Percentiles rank a stretch among this genome's conserved stretches.
Conservation (phyloP, 306 rosid species). For the Prunus dulcis region DNA sequence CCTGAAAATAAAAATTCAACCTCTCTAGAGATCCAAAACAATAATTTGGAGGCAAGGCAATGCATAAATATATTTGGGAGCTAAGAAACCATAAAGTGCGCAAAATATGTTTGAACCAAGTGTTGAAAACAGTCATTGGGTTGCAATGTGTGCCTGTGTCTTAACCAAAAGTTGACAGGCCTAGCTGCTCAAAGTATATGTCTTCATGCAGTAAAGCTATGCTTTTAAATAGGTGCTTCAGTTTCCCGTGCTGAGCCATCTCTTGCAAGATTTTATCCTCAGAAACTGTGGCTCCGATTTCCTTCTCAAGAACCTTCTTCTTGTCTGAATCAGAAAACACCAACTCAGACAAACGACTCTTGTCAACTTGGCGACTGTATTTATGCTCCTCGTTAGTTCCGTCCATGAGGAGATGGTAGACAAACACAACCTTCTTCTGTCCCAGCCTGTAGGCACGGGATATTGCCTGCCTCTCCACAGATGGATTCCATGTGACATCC, state of each 20-base stretch:
- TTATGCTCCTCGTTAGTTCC: slow-evolving; percentile 56
- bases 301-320: not conserved
- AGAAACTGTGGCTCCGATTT: slow-evolving; percentile 13
- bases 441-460: slow-evolving; percentile 66
- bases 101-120: too few relatives aligned
- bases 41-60: too few relatives aligned
- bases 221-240: slow-evolving; percentile 33
- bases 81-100: too few relatives aligned
- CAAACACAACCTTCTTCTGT: slow-evolving; percentile 47
- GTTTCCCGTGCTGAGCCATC: slow-evolving; percentile 37
- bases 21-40: too few relatives aligned
- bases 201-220: slow-evolving; percentile 28
- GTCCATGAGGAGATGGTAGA: slow-evolving; percentile 50
- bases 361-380: slow-evolving; percentile 41
- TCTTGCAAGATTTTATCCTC: slow-evolving; percentile 51
- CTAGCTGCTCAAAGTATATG: slow-evolving; percentile 7
- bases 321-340: slow-evolving; percentile 36
- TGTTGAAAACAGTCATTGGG: too few relatives aligned
- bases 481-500: slow-evolving; percentile 69
- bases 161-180: not conserved
- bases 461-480: slow-evolving; percentile 67
- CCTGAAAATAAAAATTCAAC: too few relatives aligned
- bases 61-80: too few relatives aligned
- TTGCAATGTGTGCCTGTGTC: too few relatives aligned
- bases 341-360: slow-evolving; percentile 47